Evolutionary conservation across 805 yeast genomes (phyloP).

Genomic region (Kazachstania africana): DNA sequence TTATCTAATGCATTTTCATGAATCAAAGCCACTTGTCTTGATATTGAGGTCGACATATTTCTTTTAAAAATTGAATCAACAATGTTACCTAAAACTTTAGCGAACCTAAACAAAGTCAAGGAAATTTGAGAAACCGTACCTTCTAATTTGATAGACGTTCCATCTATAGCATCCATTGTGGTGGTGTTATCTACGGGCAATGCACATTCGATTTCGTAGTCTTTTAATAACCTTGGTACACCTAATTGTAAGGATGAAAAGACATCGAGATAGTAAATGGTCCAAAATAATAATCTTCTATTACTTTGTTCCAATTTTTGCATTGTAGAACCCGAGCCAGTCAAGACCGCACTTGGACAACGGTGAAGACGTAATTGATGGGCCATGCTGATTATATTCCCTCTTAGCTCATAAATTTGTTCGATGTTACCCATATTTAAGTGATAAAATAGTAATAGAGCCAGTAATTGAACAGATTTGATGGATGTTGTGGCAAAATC

Average conservation of each 20-base stretch:
- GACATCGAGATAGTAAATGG: slow-evolving; percentile 63
- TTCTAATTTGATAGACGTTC: slow-evolving; percentile 35
- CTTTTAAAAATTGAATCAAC: slow-evolving; percentile 62
- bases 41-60: slow-evolving; percentile 24
- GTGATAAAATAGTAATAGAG: slow-evolving; percentile 61
- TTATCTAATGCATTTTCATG: slow-evolving; percentile 62
- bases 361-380: slow-evolving; percentile 77
- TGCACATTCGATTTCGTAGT: slow-evolving; percentile 77
- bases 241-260: slow-evolving; percentile 70
- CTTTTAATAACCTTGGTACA: slow-evolving; percentile 69
- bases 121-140: slow-evolving; percentile 61
- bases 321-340: slow-evolving; percentile 52
- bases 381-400: slow-evolving; percentile 68
- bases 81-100: slow-evolving; percentile 63
- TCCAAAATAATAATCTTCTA: slow-evolving; percentile 76
- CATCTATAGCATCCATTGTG: slow-evolving; percentile 23
- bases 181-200: slow-evolving; percentile 50
- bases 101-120: slow-evolving; percentile 51
- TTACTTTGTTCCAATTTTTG: slow-evolving; percentile 68
- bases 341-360: slow-evolving; percentile 73
- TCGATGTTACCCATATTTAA: slow-evolving; percentile 61
- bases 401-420: slow-evolving; percentile 65
- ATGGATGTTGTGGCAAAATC: slow-evolving; percentile 49
- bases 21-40: slow-evolving; percentile 21
- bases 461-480: slow-evolving; percentile 55